Conservation (phyloP, 345 rosid genomes). For the Camelina sativa region DNA sequence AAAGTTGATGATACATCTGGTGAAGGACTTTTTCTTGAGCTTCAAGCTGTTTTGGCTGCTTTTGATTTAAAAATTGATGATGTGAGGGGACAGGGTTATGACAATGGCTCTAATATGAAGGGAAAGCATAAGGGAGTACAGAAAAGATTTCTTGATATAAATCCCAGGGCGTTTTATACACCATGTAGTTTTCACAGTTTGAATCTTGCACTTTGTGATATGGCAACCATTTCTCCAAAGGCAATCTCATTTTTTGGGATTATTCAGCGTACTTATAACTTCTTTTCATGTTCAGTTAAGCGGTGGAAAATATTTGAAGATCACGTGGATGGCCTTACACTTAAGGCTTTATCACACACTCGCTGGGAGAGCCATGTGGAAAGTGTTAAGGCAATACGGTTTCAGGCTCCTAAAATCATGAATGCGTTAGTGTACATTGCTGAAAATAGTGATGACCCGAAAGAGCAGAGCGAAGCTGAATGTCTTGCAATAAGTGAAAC, state of each 20-base stretch:
- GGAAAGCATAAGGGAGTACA: neutral
- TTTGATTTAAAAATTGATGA: too few relatives aligned
- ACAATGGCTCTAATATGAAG: too few relatives aligned
- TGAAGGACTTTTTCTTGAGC: too few relatives aligned
- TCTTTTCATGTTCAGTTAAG: neutral
- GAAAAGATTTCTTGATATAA: neutral
- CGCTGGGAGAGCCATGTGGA: neutral
- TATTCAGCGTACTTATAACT: neutral
- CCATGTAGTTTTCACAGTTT: neutral
- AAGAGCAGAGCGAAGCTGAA: neutral
- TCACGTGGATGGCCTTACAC: neutral
- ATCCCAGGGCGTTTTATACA: neutral
- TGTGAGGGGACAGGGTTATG: too few relatives aligned
- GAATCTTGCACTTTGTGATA: neutral
- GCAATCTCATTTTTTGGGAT: neutral
- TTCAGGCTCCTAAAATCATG: neutral
- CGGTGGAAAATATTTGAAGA: neutral
- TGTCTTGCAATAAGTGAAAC: neutral
- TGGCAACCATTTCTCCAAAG: neutral
- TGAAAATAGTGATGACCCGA: neutral
- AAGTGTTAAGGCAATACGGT: neutral
- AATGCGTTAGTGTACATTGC: neutral
- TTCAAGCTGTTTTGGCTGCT: too few relatives aligned
- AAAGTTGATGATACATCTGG: too few relatives aligned
- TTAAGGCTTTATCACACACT: neutral